phyloP scores from a whole-genome alignment of 1,284 basidiomycete genomes.

The Cerrena zonata region DNA sequence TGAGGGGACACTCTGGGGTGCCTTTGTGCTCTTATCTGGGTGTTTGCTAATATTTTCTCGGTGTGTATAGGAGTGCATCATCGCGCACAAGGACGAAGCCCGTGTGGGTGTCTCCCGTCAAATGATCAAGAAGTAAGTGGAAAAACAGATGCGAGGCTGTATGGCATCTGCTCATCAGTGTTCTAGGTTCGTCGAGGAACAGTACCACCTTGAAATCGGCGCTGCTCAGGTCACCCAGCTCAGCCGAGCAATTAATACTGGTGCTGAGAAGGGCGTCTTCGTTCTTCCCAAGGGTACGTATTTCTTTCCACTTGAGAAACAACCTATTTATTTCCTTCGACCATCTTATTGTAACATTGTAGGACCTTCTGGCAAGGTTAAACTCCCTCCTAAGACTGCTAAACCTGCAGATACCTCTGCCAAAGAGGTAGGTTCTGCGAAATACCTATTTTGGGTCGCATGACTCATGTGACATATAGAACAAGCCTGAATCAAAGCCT shows the following conservation, averaged over 20 bases:
- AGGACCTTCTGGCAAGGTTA: conserved; percentile 79
- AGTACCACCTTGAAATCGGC: conserved; percentile 75
- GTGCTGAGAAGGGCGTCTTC: conserved; percentile 77
- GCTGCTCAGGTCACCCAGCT: conserved; percentile 77
- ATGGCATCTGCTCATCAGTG: neutral
- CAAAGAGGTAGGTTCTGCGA: conserved; percentile 55
- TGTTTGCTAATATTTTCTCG: conserved; percentile 11
- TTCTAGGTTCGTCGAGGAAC: conserved; percentile 66
- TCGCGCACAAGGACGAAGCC: conserved; percentile 68
- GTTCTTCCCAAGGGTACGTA: conserved; percentile 77
- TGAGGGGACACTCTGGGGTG: neutral
- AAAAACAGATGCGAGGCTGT: neutral
- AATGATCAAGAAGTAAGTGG: conserved; percentile 82
- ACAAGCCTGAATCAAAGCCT: conserved; percentile 45
- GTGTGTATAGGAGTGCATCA: conserved; percentile 70
- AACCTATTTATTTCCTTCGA: neutral
- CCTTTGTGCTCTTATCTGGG: conserved; percentile 1
- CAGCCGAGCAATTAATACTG: conserved; percentile 73
- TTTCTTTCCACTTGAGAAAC: neutral
- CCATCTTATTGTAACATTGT: conserved; percentile 9
- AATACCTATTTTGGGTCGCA: conserved; percentile 14
- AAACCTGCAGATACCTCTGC: conserved; percentile 45
- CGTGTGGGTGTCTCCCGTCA: conserved; percentile 84
- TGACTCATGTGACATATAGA: conserved; percentile 33
- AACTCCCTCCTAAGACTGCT: conserved; percentile 65